Evolutionary conservation across 2,329 filamentous ascomycete genomes (phyloP), one percentile per base, ranked within the genome.

Genomic region (Sphaerulina musiva): DNA sequence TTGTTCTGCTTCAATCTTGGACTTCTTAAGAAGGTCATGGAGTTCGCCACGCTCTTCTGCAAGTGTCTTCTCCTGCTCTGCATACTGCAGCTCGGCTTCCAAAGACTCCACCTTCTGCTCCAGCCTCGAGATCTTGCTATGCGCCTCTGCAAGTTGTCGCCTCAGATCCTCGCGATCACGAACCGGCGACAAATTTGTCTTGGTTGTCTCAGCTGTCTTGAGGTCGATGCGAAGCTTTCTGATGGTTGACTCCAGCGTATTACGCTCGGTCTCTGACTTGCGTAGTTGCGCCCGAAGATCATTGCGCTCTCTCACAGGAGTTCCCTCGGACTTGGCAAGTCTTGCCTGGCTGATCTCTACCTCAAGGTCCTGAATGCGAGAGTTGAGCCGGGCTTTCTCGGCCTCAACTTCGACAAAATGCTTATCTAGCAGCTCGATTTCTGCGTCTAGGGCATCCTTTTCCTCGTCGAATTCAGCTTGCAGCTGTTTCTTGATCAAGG

Each of bases 21-120:
- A 80, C 63, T 81, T 78, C 57, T 81, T 82, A 26, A 84, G 74
- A 69, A 81, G 76, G 49, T 78, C 74, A 59, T 83, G 80, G 17
- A 87, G 71, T 55, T 84, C 80, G 40, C 77, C 75, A 42, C 80
- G 78, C 64, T 83, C 80, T 52, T 79, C 78, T 46, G 72, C 72
- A 9, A 73, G 72, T 34, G 78, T 75, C 14, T 73, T 66, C 76
- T 77, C 52, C 73, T 73, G 73, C 51, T 79, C 75, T 0, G 78
- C 77, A 48, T 79, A 76, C 20, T 80, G 77, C 3, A 86, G 74
- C 4, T 82, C 76, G 52, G 80, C 60, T 46, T 83, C 80, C 3
- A 80, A 70, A 55, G 81, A 80, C 26, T 76, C 72, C 23, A 86
- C 73, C 41, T 78, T 80, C 5, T 69, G 66, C 59, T 82, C 76